These are phyloP conservation scores for Tolypocladium sp. DNA, from an alignment of 2,329 filamentous ascomycete species.

Conservation along the genomic window DNA sequence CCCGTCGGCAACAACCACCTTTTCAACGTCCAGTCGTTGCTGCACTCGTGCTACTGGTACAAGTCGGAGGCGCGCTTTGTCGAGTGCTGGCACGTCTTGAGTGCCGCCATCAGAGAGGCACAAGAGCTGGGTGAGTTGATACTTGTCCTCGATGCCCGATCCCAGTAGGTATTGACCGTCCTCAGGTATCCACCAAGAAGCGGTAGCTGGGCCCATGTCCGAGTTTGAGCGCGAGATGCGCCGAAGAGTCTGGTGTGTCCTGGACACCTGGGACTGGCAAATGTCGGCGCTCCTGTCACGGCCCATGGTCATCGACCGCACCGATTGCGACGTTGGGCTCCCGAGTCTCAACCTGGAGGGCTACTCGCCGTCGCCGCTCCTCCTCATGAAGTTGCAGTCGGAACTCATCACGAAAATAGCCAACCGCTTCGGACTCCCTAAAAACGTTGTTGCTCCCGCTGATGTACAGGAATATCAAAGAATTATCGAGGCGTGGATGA, in stretches of 20 bases:
- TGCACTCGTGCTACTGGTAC: conserved; percentile 29
- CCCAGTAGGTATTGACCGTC: background rate
- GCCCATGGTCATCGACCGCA: conserved; percentile 24
- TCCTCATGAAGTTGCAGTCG: conserved; percentile 27
- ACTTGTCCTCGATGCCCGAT: no score
- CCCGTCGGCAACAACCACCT: conserved; percentile 22
- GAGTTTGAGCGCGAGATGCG: conserved; percentile 27
- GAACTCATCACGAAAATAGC: conserved; percentile 20
- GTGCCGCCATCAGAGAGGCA: conserved; percentile 23
- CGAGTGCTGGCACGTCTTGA: conserved; percentile 27
- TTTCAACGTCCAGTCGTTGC: conserved; percentile 22
- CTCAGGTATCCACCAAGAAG: conserved; percentile 22
- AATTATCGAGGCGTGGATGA: conserved; percentile 32
- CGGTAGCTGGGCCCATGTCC: conserved; percentile 12
- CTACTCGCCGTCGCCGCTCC: conserved; percentile 19
- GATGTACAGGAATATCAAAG: conserved; percentile 22
- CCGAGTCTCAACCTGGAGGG: conserved; percentile 23
- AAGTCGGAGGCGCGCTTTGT: conserved; percentile 25
- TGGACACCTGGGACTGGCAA: conserved; percentile 31
- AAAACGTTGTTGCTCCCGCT: conserved; percentile 14
- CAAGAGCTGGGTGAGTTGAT: conserved; percentile 22
- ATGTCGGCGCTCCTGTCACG: conserved; percentile 22
- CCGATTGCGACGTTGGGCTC: conserved; percentile 20
- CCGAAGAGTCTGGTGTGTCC: conserved; percentile 25
- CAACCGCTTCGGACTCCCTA: conserved; percentile 19